Conservation (phyloP, 352 stramenopile genomes). For the Pythium sp. region DNA sequence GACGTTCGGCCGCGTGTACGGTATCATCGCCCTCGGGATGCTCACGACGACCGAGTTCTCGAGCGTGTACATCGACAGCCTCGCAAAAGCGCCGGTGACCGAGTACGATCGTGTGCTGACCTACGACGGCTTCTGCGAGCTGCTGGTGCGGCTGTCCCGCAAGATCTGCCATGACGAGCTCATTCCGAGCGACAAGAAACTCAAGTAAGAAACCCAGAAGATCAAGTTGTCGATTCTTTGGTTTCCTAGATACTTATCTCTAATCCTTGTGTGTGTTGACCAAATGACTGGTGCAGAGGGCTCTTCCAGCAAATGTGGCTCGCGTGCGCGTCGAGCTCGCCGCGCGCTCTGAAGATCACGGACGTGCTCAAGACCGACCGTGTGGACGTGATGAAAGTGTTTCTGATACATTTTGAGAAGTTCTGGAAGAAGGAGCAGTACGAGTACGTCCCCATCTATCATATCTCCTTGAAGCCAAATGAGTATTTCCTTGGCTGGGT, state of each 20-base stretch:
- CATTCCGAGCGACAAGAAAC: constrained; percentile 37
- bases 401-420: constrained; percentile 76
- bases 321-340: constrained; percentile 49
- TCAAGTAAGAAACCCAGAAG: constrained; percentile 42
- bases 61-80: constrained; percentile 70
- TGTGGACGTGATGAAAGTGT: constrained; percentile 54
- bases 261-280: not conserved
- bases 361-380: constrained; percentile 74
- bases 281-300: constrained; percentile 22
- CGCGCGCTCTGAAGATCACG: constrained; percentile 55
- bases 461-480: not conserved
- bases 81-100: constrained; percentile 46
- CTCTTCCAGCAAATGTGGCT: constrained; percentile 87
- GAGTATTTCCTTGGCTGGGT: not conserved
- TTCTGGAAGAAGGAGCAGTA: constrained; percentile 78
- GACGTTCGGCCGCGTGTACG: constrained; percentile 68
- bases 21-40: constrained; percentile 70
- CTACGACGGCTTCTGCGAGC: constrained; percentile 57
- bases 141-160: constrained; percentile 58
- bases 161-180: constrained; percentile 39
- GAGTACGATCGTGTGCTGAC: constrained; percentile 67
- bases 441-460: constrained; percentile 29
- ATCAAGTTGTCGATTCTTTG: not conserved
- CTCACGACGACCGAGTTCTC: constrained; percentile 79
- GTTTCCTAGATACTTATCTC: not conserved